Base-by-base conservation (phyloP, 176 grass and related monocot species). In the Elymus sibiricus region DNA sequence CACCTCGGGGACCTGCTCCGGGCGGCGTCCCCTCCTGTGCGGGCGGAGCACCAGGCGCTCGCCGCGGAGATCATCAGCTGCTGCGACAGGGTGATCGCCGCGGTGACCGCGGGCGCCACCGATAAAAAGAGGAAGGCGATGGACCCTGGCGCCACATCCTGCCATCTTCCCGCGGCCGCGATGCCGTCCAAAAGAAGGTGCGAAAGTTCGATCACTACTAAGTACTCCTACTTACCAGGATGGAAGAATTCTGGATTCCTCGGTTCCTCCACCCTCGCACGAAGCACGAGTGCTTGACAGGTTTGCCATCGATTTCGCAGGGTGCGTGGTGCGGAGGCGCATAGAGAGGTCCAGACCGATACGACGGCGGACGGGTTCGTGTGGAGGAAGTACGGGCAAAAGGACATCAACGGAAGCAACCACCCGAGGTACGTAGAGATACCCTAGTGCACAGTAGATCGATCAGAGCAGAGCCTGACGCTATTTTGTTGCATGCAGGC, bases 321-420 rank as follows among this genome's bases (percentile, higher is more conserved):
- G 64, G 29, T 43, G 28, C 62, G 89, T 59, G 64, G 59, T 11
- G 82, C 71, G 32, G 78, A 71, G 75, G 74, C 86, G 15, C n/a
- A 10, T 2, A 44, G 2, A 3, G 84, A 75, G 67, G 62, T 93
- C 24, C 70, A 12, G 21, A 19, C 43, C 11, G 16, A 22, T 28
- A 90, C 77, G 12, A 83, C 37, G 46, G 82, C 26, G 70, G 93
- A 95, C 81, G 72, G 79, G 37, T 95, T 80, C 89, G 35, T 85
- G 76, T 95, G 93, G 93, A 90, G 85, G 74, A 92, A 92, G 84
- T 95, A 95, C 89, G 90, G 93, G 26, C 90, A 95, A 61, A 95
- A 92, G 79, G 82, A 86, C 3, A 95, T 95, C 85, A 80, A 86
- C 31, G 72, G 85, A 1, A 46, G 78, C 60, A 82, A 32, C 63